Conservation (phyloP, 2,329 filamentous ascomycete genomes). For the Periconia sp. region DNA sequence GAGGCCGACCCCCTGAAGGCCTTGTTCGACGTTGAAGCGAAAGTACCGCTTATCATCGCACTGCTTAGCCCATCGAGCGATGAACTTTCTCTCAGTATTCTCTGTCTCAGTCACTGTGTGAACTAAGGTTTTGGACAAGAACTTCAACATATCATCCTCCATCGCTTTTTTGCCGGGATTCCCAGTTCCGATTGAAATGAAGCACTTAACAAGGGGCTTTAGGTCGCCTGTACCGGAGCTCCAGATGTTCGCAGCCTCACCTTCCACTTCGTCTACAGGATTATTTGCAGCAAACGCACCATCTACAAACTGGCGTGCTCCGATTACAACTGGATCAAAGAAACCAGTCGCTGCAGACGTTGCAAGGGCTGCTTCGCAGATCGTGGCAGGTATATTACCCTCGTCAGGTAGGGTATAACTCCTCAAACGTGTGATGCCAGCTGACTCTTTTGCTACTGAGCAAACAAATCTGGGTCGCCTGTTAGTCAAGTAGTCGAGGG, state of each 20-base stretch:
- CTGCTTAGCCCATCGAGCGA: conserved; percentile 2
- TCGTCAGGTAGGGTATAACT: conserved; percentile 21
- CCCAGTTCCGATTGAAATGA: conserved; percentile 15
- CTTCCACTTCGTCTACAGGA: conserved; percentile 48
- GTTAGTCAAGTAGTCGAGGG: too few relatives aligned
- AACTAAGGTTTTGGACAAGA: conserved; percentile 7
- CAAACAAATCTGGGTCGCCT: conserved; percentile 51
- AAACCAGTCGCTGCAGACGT: conserved; percentile 38
- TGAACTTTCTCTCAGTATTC: conserved; percentile 13
- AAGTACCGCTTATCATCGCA: conserved; percentile 13
- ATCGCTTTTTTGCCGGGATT: conserved; percentile 12
- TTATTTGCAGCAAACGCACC: conserved; percentile 50
- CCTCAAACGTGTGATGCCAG: conserved; percentile 50
- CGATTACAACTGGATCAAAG: conserved; percentile 47
- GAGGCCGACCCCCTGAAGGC: conserved; percentile 13
- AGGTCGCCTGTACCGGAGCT: conserved; percentile 8
- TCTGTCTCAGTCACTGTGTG: conserved; percentile 15
- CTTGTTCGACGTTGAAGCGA: conserved; percentile 17
- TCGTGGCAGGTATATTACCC: conserved; percentile 3
- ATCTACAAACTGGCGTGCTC: conserved; percentile 48
- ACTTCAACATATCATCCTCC: conserved; percentile 7
- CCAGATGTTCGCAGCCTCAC: conserved; percentile 31
- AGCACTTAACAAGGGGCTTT: conserved; percentile 16
- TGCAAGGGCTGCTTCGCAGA: conserved; percentile 24
- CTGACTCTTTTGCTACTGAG: conserved; percentile 46